Evolutionary conservation across 2,329 filamentous ascomycete species (phyloP).

Genomic region (Colletotrichum sp.): DNA sequence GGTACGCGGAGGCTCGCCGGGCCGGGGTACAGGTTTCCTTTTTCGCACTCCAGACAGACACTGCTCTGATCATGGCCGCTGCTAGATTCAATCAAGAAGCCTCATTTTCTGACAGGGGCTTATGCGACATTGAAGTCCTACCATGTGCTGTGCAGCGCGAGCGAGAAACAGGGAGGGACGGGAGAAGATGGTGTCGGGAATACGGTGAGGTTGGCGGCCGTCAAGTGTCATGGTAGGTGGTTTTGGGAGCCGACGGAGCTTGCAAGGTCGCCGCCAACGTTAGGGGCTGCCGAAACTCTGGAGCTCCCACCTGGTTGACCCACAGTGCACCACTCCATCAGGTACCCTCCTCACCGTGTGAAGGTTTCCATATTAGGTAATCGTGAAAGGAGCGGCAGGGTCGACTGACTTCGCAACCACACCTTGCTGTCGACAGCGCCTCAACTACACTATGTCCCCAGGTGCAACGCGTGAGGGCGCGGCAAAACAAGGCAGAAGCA

Average conservation of each 20-base stretch:
- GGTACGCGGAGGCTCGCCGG: background rate
- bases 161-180: background rate
- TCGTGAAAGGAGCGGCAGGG: background rate
- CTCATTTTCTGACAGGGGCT: background rate
- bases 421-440: background rate
- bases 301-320: background rate
- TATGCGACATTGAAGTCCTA: background rate
- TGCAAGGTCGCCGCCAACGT: background rate
- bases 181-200: background rate
- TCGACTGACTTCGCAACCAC: background rate
- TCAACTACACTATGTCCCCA: background rate
- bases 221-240: background rate
- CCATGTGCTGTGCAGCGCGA: background rate
- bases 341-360: background rate
- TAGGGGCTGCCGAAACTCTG: background rate
- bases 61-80: slow-evolving; percentile 17
- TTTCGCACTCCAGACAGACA: background rate
- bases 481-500: background rate
- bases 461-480: background rate
- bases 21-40: slow-evolving; percentile 1
- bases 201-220: background rate
- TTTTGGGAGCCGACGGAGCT: background rate
- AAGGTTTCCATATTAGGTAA: background rate
- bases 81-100: background rate
- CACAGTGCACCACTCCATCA: background rate